Conservation (phyloP, 306 rosid species). For the Oxytropis ochrocephala region DNA sequence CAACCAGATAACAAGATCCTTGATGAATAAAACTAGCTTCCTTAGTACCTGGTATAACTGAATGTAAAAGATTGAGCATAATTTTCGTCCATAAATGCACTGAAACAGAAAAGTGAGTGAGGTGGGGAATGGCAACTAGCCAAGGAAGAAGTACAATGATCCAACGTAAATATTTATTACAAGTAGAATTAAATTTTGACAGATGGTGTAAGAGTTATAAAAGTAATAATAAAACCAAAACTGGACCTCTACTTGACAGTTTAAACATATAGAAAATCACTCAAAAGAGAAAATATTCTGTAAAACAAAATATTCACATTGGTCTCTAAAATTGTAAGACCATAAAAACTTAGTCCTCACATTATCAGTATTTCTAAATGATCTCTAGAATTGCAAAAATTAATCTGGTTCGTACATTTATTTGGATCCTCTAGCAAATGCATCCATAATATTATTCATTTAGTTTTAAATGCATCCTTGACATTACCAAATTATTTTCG, state of each 20-base stretch:
- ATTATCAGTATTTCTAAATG: too few species aligned
- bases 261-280: neutral
- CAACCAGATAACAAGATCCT: conserved; percentile 51
- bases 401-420: too few species aligned
- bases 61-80: conserved; percentile 5
- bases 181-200: neutral
- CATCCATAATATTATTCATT: too few species aligned
- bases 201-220: neutral
- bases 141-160: neutral
- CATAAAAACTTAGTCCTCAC: too few species aligned
- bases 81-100: neutral
- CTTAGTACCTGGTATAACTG: conserved; percentile 35
- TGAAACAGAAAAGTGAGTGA: neutral
- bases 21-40: conserved; percentile 57
- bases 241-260: neutral
- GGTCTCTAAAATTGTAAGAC: too few species aligned
- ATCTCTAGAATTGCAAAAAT: too few species aligned
- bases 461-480: too few species aligned
- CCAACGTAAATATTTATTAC: neutral
- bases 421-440: too few species aligned
- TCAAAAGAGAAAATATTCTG: too few species aligned
- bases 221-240: neutral
- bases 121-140: neutral
- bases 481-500: too few species aligned
- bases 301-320: too few species aligned